Evolutionary conservation across 352 stramenopile species (phyloP).

Genomic region (Globisporangium cylindrosporum): DNA sequence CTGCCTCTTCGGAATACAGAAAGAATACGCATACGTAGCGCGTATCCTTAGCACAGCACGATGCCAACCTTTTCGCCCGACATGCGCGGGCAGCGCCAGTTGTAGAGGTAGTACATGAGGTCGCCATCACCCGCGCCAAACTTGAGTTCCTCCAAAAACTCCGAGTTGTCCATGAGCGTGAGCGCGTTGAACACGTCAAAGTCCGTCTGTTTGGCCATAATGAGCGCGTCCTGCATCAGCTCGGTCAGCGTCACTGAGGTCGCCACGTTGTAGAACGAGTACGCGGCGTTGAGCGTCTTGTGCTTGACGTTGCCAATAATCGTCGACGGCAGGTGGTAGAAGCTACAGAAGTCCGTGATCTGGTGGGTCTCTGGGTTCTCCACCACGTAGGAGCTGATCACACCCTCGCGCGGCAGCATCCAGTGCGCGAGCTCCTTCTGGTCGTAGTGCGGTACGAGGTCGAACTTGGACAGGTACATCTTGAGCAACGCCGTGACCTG

Average conservation of each 20-base stretch:
- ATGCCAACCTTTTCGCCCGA: constrained; percentile 43
- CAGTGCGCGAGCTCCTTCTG: constrained; percentile 92
- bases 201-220: constrained; percentile 58
- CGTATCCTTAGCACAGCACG: constrained; percentile 46
- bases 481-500: constrained; percentile 53
- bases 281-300: constrained; percentile 95
- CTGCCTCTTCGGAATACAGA: neutral
- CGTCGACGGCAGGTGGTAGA: constrained; percentile 97
- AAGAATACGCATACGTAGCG: neutral
- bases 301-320: constrained; percentile 96
- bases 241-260: constrained; percentile 52
- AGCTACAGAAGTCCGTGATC: constrained; percentile 95
- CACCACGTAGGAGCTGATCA: constrained; percentile 95
- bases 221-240: constrained; percentile 71
- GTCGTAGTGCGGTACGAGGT: constrained; percentile 52
- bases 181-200: constrained; percentile 78
- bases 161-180: constrained; percentile 63
- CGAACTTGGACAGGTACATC: constrained; percentile 55
- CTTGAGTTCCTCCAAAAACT: constrained; percentile 62
- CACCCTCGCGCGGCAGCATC: constrained; percentile 93
- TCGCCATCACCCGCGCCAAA: constrained; percentile 60
- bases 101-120: constrained; percentile 79
- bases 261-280: constrained; percentile 98
- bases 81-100: constrained; percentile 73
- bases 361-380: constrained; percentile 66